Percentiles rank a stretch among this genome's conserved stretches.
These are phyloP conservation scores for Salinomyces thailandicus DNA, from an alignment of 2,329 filamentous ascomycete genomes.

Conservation along the genomic window DNA sequence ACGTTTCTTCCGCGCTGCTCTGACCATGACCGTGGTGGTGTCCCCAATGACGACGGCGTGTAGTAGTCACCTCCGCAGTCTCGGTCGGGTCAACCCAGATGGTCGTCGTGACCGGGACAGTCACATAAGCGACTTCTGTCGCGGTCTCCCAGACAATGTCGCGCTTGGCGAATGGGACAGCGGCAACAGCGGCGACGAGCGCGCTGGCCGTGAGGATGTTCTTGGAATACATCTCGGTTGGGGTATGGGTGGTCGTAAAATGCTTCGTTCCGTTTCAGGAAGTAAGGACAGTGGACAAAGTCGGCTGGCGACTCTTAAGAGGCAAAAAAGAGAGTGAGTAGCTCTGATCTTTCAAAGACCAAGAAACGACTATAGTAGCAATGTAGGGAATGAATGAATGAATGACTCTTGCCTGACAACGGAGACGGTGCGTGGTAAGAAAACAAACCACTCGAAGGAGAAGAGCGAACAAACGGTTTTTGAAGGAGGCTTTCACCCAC, in stretches of 20 bases:
- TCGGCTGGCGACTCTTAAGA: conserved; percentile 6
- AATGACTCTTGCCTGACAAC: no score
- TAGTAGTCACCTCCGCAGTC: conserved; percentile 7
- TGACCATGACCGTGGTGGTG: conserved; percentile 12
- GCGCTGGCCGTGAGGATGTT: conserved; percentile 22
- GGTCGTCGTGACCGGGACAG: conserved; percentile 39
- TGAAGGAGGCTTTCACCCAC: no score
- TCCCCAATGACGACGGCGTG: conserved; percentile 15
- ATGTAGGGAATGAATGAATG: conserved; percentile 8
- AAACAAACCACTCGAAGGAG: no score
- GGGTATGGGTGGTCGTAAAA: background rate
- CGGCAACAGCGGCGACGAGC: conserved; percentile 19
- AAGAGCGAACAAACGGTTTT: no score
- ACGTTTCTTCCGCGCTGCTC: conserved; percentile 6
- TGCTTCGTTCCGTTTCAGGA: background rate
- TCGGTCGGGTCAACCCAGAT: conserved; percentile 34
- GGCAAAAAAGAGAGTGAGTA: conserved; percentile 11
- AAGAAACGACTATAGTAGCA: conserved; percentile 15
- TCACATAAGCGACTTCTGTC: conserved; percentile 38
- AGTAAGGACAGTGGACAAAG: background rate
- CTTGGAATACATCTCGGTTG: conserved; percentile 22
- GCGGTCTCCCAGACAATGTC: conserved; percentile 42
- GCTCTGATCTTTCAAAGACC: conserved; percentile 17
- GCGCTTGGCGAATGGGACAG: conserved; percentile 28
- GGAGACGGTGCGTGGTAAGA: no score